These are phyloP conservation scores for Drechmeria coniospora DNA, from an alignment of 2,329 filamentous ascomycete species.

Conservation along the genomic window DNA sequence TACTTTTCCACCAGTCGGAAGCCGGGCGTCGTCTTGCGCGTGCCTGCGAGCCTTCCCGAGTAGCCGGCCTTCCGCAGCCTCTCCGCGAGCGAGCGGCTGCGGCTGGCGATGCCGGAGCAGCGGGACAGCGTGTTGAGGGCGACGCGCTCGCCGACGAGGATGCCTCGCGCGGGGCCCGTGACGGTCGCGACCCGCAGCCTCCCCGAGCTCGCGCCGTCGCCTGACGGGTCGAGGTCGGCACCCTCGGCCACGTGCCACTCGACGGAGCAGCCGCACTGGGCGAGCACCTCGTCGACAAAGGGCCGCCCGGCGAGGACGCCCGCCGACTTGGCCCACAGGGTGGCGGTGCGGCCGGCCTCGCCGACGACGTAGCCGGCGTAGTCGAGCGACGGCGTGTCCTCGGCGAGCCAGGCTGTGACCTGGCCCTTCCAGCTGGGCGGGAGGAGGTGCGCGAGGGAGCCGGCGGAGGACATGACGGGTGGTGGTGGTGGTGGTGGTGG, in stretches of 20 bases:
- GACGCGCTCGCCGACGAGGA: conserved; percentile 85
- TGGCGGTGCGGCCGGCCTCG: conserved; percentile 45
- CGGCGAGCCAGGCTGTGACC: conserved; percentile 75
- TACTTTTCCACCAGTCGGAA: conserved; percentile 97
- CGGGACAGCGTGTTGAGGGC: conserved; percentile 81
- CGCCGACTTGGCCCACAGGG: conserved; percentile 51
- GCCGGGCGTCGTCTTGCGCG: conserved; percentile 90
- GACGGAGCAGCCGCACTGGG: conserved; percentile 79
- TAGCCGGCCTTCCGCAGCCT: conserved; percentile 54
- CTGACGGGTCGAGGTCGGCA: conserved; percentile 44
- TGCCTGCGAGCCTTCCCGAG: conserved; percentile 74
- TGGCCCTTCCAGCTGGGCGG: conserved; percentile 72
- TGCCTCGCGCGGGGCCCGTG: conserved; percentile 58
- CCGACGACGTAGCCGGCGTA: conserved; percentile 96
- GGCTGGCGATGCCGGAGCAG: conserved; percentile 81
- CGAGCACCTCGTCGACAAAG: conserved; percentile 90
- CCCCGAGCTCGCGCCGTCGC: too few species aligned
- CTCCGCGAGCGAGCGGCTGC: conserved; percentile 37
- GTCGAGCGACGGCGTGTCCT: conserved; percentile 93
- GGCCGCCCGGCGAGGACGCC: conserved; percentile 83
- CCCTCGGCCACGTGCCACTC: conserved; percentile 79
- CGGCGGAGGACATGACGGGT: conserved; percentile 7
- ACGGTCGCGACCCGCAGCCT: conserved; percentile 64
- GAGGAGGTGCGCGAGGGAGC: conserved; percentile 51
- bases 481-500: not conserved